phyloP scores from a whole-genome alignment of 352 stramenopile species.

The Pythium insidiosum region DNA sequence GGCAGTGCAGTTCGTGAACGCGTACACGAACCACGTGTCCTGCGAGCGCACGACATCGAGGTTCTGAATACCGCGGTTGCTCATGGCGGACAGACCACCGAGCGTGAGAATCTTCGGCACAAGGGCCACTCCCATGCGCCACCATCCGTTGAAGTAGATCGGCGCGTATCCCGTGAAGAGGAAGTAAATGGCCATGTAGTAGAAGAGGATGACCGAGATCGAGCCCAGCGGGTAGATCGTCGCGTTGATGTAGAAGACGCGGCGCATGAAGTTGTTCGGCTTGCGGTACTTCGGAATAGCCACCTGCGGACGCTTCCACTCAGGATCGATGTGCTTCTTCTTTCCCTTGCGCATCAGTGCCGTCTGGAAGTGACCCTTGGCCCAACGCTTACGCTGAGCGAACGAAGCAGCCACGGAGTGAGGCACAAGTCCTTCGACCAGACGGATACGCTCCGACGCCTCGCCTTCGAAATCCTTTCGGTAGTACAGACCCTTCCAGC shows the following conservation, averaged over 20 bases:
- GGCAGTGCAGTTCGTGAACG: constrained; percentile 71
- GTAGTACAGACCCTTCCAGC: constrained; percentile 84
- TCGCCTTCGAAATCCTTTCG: constrained; percentile 85
- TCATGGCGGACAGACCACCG: constrained; percentile 61
- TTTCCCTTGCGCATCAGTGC: constrained; percentile 80
- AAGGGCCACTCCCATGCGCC: constrained; percentile 53
- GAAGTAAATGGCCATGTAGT: constrained; percentile 85
- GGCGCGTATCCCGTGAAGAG: constrained; percentile 78
- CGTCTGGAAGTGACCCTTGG: constrained; percentile 84
- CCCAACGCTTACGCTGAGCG: constrained; percentile 74
- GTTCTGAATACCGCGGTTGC: constrained; percentile 73
- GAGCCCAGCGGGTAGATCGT: constrained; percentile 76
- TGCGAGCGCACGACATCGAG: constrained; percentile 74
- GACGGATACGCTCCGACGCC: constrained; percentile 55
- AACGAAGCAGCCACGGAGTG: constrained; percentile 73
- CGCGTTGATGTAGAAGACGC: constrained; percentile 80
- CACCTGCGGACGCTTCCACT: constrained; percentile 73
- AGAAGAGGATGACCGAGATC: constrained; percentile 68
- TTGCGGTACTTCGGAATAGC: constrained; percentile 75
- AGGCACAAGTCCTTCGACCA: constrained; percentile 70
- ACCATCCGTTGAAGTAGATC: constrained; percentile 68
- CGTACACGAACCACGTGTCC: constrained; percentile 76
- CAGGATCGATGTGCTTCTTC: constrained; percentile 68
- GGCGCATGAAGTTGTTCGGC: constrained; percentile 74
- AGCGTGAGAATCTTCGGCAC: constrained; percentile 76